A percentile compares a stretch with the other conserved stretches of the same genome.
Evolutionary conservation across 352 stramenopile species (phyloP).

Genomic region (Globisporangium middletonii): DNA sequence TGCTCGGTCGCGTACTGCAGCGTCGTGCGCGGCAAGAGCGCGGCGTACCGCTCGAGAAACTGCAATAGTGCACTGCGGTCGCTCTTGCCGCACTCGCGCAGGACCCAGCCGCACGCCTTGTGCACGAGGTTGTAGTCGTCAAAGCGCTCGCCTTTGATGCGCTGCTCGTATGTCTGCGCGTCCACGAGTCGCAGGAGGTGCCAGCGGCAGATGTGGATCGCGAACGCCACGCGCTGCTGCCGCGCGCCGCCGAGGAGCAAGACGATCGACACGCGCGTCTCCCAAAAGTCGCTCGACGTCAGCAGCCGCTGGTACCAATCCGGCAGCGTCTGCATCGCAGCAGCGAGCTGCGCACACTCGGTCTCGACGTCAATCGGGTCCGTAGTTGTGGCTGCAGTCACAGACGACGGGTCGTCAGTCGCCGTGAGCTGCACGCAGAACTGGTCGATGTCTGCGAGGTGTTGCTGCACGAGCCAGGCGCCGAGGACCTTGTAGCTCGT

Average conservation of each 20-base stretch:
- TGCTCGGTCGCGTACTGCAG: slow-evolving; percentile 21
- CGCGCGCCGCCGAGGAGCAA: slow-evolving; percentile 3
- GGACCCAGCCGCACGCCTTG: slow-evolving; percentile 20
- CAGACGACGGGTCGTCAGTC: no score
- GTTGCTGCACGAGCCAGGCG: slow-evolving; percentile 1
- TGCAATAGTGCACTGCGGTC: slow-evolving; percentile 1
- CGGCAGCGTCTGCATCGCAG: slow-evolving; percentile 2
- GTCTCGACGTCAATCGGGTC: neutral
- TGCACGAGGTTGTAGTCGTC: slow-evolving; percentile 17
- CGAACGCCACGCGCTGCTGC: slow-evolving; percentile 3
- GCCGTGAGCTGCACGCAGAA: neutral
- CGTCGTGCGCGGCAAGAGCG: slow-evolving; percentile 12
- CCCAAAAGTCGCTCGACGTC: slow-evolving; percentile 14
- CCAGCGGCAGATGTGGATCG: slow-evolving; percentile 10
- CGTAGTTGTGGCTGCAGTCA: neutral
- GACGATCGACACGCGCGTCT: slow-evolving; percentile 19
- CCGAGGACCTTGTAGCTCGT: slow-evolving; percentile 8
- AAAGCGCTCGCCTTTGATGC: slow-evolving; percentile 12
- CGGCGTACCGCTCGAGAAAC: slow-evolving; percentile 12
- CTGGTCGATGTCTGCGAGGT: slow-evolving; percentile 1
- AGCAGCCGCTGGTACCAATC: slow-evolving; percentile 17
- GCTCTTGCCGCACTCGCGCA: slow-evolving; percentile 12
- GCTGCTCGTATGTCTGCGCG: slow-evolving; percentile 7
- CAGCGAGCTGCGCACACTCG: neutral
- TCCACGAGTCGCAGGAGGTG: slow-evolving; percentile 6